Percentiles rank a stretch among this genome's conserved stretches.
Conservation (phyloP, 2,329 filamentous ascomycete species). For the Dactylellina sp. region DNA sequence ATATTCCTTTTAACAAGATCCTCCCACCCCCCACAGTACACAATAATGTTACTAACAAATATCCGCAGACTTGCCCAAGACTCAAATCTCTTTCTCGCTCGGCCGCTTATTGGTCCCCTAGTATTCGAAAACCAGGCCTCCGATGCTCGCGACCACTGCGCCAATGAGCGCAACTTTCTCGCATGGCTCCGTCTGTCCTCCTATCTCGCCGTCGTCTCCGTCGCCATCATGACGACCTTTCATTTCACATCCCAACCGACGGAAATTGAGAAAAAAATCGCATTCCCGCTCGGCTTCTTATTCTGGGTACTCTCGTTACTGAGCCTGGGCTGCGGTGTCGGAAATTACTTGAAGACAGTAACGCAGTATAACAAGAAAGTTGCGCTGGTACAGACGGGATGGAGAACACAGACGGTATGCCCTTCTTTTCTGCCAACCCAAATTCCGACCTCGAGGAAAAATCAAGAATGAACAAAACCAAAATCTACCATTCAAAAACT, state of each 20-base stretch:
- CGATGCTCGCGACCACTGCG: constrained; percentile 81
- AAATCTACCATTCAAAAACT: constrained; percentile 16
- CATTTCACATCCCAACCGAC: constrained; percentile 82
- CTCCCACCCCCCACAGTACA: background rate
- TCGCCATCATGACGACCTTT: constrained; percentile 93
- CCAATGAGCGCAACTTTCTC: constrained; percentile 84
- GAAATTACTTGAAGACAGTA: constrained; percentile 85
- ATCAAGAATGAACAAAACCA: background rate
- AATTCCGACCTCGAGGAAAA: too few relatives aligned
- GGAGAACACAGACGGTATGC: constrained; percentile 84
- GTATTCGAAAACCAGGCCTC: constrained; percentile 80
- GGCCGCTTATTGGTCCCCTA: constrained; percentile 75
- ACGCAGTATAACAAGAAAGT: constrained; percentile 81
- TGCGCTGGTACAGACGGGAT: constrained; percentile 91
- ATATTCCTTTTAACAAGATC: too few relatives aligned
- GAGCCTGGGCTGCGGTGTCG: constrained; percentile 81
- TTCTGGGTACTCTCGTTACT: constrained; percentile 86
- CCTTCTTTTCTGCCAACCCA: background rate
- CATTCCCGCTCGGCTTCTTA: constrained; percentile 83
- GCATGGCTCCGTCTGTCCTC: constrained; percentile 89
- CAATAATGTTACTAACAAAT: constrained; percentile 10
- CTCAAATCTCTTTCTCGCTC: constrained; percentile 62
- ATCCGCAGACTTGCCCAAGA: constrained; percentile 31
- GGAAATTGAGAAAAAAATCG: constrained; percentile 77
- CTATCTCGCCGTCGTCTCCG: constrained; percentile 88